Evolutionary conservation across 2,329 filamentous ascomycete genomes (phyloP), one percentile per base, ranked within the genome.

Genomic region (Diaporthe destruens): DNA sequence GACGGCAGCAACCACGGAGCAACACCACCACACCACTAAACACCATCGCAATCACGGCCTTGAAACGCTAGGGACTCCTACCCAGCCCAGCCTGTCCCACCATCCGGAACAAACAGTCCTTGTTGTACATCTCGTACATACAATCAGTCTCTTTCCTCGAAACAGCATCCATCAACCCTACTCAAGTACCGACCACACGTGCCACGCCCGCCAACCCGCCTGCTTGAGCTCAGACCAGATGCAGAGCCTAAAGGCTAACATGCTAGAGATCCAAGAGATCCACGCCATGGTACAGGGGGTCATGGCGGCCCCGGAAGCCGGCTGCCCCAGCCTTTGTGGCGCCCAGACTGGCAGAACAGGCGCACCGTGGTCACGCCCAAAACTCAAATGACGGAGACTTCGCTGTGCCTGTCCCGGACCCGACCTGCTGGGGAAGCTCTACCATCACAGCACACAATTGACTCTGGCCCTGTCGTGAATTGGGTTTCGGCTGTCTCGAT

Each of bases 111-210:
- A 51, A 51, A 65, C 29, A 29, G 39, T 44, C 56, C 56, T 61
- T 16, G 12, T 29, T 12, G 16, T 12, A 36, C 36, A 42, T 59
- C 11, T 57, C 20, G 16, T 65, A 44, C n/a, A 25, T 2, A 39
- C 36, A 12, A 4, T 3, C 42, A 20, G 8, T n/a, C n/a, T 63
- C 42, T n/a, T 20, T 29, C 23, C n/a, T 34, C 59, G 29, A 63
- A 32, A 49, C 59, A 49, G 59, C 57, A 63, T 63, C 57, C 57
- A 63, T 63, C 57, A 63, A 63, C 57, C 57, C 57, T 63, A n/a
- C 39, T 29, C 29, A 5, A 29, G 29, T 5, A 5, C 36, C 36
- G 11, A 12, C 36, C 12, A 36, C 34, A 36, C 12, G 34, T 36
- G 34, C 34, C 18, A 7, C 23, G 34, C 3, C 59, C 9, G 49